Evolutionary conservation across 805 yeast species (phyloP).

Genomic region (Yamadazyma insecticola): DNA sequence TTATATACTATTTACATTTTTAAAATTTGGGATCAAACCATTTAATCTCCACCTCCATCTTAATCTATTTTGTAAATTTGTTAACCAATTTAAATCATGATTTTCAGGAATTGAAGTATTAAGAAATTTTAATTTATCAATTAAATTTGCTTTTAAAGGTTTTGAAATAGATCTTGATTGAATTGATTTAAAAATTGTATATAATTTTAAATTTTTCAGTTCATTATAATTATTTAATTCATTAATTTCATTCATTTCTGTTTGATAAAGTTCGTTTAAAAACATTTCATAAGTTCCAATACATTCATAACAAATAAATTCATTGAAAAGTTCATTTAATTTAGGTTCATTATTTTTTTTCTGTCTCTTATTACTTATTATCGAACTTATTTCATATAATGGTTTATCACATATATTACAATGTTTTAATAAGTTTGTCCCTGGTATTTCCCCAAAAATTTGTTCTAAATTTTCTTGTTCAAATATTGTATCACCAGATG

Average conservation of each 20-base stretch:
- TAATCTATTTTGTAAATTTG: slow-evolving; percentile 13
- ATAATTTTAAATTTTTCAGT: slow-evolving; percentile 11
- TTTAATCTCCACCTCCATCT: slow-evolving; percentile 21
- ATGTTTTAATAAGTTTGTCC: slow-evolving; percentile 36
- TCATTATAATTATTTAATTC: slow-evolving; percentile 3
- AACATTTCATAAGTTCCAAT: slow-evolving; percentile 53
- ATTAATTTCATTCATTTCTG: slow-evolving; percentile 1
- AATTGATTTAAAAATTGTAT: slow-evolving; percentile 10
- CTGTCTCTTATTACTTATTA: slow-evolving; percentile 15
- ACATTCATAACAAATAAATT: slow-evolving; percentile 62
- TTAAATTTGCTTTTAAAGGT: slow-evolving; percentile 12
- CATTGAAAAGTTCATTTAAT: slow-evolving; percentile 26
- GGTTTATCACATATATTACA: slow-evolving; percentile 73
- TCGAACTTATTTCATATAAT: slow-evolving; percentile 54
- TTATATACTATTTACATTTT: slow-evolving; percentile 1
- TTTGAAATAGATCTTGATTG: slow-evolving; percentile 10
- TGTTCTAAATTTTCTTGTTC: slow-evolving; percentile 26
- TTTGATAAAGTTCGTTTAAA: slow-evolving; percentile 30
- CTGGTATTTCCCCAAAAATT: slow-evolving; percentile 36
- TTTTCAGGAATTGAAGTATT: slow-evolving; percentile 3
- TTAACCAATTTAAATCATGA: slow-evolving; percentile 12
- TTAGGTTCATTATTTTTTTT: slow-evolving; percentile 1
- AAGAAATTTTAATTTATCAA: slow-evolving; percentile 9
- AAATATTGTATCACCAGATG: slow-evolving; percentile 5
- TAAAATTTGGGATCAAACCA: slow-evolving; percentile 15